phyloP scores from a whole-genome alignment of 805 yeast genomes.

The Kodamaea hsintzibuensis region DNA sequence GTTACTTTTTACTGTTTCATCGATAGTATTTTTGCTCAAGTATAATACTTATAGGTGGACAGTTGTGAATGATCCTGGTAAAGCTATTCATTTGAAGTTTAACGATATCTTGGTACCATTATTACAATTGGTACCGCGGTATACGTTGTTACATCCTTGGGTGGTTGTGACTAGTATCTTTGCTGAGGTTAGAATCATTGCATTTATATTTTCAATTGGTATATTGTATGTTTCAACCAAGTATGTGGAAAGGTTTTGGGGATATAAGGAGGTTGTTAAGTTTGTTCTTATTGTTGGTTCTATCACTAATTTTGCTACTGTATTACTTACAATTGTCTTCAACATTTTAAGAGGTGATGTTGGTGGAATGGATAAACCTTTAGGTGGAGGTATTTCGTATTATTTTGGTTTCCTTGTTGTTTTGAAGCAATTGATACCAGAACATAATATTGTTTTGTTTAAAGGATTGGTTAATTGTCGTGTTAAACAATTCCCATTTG shows the following conservation, averaged over 20 bases:
- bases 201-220: slow-evolving; percentile 40
- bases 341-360: slow-evolving; percentile 37
- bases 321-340: slow-evolving; percentile 40
- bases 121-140: slow-evolving; percentile 64
- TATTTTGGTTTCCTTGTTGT: slow-evolving; percentile 57
- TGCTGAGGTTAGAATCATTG: slow-evolving; percentile 54
- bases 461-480: slow-evolving; percentile 48
- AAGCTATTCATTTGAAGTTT: slow-evolving; percentile 19
- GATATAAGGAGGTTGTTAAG: slow-evolving; percentile 46
- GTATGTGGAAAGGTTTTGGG: slow-evolving; percentile 56
- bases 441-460: slow-evolving; percentile 52
- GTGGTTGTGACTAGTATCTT: slow-evolving; percentile 63
- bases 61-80: slow-evolving; percentile 15
- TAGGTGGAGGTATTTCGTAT: slow-evolving; percentile 54
- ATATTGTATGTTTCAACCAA: slow-evolving; percentile 42
- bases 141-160: slow-evolving; percentile 61
- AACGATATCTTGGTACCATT: slow-evolving; percentile 52
- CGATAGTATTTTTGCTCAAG: slow-evolving; percentile 44
- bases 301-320: slow-evolving; percentile 55
- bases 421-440: slow-evolving; percentile 59
- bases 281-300: slow-evolving; percentile 56
- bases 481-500: slow-evolving; percentile 64
- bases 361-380: slow-evolving; percentile 42
- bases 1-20: slow-evolving; percentile 40
- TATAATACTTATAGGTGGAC: slow-evolving; percentile 26